These are phyloP conservation scores for Cyclotella choctawhatcheeana DNA, from an alignment of 108 stramenopile genomes.

Conservation along the genomic window DNA sequence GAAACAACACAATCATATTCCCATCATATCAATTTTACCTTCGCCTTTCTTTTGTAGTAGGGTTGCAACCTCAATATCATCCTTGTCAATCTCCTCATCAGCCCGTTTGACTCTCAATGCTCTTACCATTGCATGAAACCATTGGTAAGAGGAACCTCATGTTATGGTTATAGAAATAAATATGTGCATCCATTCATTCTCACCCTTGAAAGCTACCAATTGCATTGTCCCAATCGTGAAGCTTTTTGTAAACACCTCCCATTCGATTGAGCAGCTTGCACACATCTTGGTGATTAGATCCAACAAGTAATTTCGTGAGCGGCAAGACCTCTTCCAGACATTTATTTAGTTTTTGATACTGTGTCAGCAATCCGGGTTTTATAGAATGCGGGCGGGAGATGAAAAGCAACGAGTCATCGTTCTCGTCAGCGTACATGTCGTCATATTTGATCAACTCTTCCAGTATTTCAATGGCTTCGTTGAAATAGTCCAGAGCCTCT, in stretches of 20 bases:
- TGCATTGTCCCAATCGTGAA: constrained; percentile 63
- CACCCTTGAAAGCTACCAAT: constrained; percentile 58
- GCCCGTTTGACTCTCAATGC: constrained; percentile 41
- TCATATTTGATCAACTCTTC: constrained; percentile 37
- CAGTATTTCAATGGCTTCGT: constrained; percentile 37
- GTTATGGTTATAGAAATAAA: no score
- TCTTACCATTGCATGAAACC: no score
- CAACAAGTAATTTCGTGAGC: constrained; percentile 48
- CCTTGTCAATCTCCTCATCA: constrained; percentile 4
- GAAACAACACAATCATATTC: no score
- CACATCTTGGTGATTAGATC: constrained; percentile 40
- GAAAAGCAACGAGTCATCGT: constrained; percentile 42
- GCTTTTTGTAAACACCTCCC: constrained; percentile 52
- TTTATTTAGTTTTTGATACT: constrained; percentile 48
- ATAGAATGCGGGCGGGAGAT: constrained; percentile 32
- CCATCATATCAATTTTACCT: background rate
- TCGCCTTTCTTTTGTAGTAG: constrained; percentile 51
- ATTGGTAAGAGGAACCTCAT: no score
- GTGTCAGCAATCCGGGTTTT: constrained; percentile 12
- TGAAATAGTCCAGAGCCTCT: constrained; percentile 49
- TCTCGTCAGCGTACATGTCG: constrained; percentile 18
- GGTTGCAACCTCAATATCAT: constrained; percentile 41
- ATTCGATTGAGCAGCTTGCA: constrained; percentile 42
- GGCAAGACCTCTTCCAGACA: constrained; percentile 58
- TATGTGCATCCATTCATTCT: constrained; percentile 8